Base-by-base conservation (phyloP, 257 asterid species). In the Cordia subcordata region DNA sequence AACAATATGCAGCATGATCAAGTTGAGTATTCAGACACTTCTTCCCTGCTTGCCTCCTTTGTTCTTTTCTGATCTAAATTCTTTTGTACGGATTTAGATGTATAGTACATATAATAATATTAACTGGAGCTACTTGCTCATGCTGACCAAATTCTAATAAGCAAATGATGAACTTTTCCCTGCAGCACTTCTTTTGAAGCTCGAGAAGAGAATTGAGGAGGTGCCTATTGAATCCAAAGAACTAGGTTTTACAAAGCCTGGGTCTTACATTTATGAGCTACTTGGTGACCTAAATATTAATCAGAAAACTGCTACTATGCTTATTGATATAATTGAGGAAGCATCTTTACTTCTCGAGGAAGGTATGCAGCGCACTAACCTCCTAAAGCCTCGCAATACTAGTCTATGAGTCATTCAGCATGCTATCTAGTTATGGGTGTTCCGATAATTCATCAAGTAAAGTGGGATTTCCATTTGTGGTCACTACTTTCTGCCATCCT, bases 141-240 rank as follows among this genome's bases (percentile, higher is more conserved):
- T 4, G 12, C 15, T 42, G 12, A 2, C 13, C 55, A 49, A 5
- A 58, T 16, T 52, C 63, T 66, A 51, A 49, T 59, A 22, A 49
- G 51, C 61, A 47, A 58, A 55, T 66, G 66, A 19, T 82, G 73
- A 55, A 77, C n/a, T n/a, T 49, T 80, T 76, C 14, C 62, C 18
- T 72, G 84, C 96, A 92, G 99, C 93, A 55, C 96, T 92, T 73
- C 97, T 92, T 71, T 74, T 75, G 82, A 88, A 86, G 88, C 94
- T 92, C 51, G 95, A 92, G 86, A 82, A 88, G 79, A 77, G 72
- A 81, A 86, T 92, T 71, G 85, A 85, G 23, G 94, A 86, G 71
- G 85, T 88, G 78, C 86, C 82, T 61, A 86, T 92, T 78, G 78
- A 69, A 61, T 88, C 99, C 68, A 92, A 81, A 73, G 99, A 88